phyloP scores from a whole-genome alignment of 257 asterid species.

The Perilla frutescens region DNA sequence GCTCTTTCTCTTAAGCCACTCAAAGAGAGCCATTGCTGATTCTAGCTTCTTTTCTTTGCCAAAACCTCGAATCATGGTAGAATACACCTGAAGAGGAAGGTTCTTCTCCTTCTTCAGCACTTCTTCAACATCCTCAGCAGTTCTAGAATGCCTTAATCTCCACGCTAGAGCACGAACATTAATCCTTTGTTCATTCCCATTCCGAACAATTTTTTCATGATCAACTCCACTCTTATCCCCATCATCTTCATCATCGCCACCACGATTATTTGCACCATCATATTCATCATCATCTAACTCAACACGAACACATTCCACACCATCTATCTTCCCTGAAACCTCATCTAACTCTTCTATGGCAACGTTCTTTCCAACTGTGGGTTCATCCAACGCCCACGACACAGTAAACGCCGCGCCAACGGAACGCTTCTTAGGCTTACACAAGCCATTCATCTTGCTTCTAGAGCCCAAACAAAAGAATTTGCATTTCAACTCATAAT shows the following conservation, averaged over 20 bases:
- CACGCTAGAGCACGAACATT: conserved; percentile 71
- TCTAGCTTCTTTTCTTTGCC: conserved; percentile 75
- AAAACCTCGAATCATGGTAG: conserved; percentile 72
- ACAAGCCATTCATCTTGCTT: conserved; percentile 28
- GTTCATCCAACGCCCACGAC: conserved; percentile 58
- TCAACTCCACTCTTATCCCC: conserved; percentile 25
- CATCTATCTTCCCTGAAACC: conserved; percentile 31
- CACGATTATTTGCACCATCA: conserved; percentile 13
- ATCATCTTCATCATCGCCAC: conserved; percentile 21
- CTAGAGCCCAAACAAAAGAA: conserved; percentile 31
- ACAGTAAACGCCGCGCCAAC: conserved; percentile 54
- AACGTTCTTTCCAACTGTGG: conserved; percentile 41
- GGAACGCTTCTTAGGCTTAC: conserved; percentile 38
- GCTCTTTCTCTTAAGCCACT: conserved; percentile 82
- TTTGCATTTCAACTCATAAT: conserved; percentile 37
- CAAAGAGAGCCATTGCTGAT: conserved; percentile 69
- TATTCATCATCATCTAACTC: background rate
- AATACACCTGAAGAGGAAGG: conserved; percentile 85
- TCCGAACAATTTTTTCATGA: conserved; percentile 31
- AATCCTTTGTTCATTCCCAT: conserved; percentile 39
- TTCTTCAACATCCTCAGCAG: conserved; percentile 73
- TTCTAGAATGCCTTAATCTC: conserved; percentile 54
- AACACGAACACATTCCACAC: conserved; percentile 25
- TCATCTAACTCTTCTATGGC: conserved; percentile 40
- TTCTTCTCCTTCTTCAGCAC: conserved; percentile 61